Percentiles rank a stretch among this genome's conserved stretches.
Conservation (phyloP, 164 flowering plant species). For the Sedum album region DNA sequence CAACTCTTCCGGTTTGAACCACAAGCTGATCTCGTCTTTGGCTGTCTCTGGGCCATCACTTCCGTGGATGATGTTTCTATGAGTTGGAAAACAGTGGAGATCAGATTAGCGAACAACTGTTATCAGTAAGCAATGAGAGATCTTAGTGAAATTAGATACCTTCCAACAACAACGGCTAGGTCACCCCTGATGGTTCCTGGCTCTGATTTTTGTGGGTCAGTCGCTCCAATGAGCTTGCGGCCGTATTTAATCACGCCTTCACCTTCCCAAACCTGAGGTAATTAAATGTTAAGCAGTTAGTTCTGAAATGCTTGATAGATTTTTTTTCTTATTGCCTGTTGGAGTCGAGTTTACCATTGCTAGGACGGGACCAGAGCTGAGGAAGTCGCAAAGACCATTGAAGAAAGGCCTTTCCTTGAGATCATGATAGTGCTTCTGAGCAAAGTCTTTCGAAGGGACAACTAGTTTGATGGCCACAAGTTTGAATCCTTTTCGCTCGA, state of each 20-base stretch:
- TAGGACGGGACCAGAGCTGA: constrained; percentile 97
- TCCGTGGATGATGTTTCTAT: constrained; percentile 89
- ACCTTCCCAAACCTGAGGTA: constrained; percentile 94
- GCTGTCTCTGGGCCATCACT: constrained; percentile 98
- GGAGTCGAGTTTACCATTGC: constrained; percentile 72
- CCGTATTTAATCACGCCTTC: constrained; percentile 95
- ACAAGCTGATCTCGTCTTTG: constrained; percentile 72
- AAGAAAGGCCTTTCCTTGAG: constrained; percentile 93
- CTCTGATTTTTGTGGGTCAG: constrained; percentile 95
- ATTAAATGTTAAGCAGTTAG: background rate
- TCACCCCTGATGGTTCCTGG: constrained; percentile 99
- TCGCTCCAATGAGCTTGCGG: constrained; percentile 92
- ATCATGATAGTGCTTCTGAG: constrained; percentile 92
- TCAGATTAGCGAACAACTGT: background rate
- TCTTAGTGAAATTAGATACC: too few relatives aligned
- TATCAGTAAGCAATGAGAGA: too few relatives aligned
- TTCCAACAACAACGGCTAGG: constrained; percentile 91
- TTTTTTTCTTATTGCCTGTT: background rate
- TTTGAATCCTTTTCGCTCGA: constrained; percentile 92
- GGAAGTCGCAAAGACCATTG: constrained; percentile 81
- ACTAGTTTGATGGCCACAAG: constrained; percentile 85
- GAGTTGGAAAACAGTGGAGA: constrained; percentile 7
- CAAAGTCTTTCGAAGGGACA: constrained; percentile 83
- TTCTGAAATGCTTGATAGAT: background rate
- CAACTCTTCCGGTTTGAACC: constrained; percentile 90